A percentile compares a stretch with the other conserved stretches of the same genome.
phyloP scores from a whole-genome alignment of 176 grass and related monocot species.

The Avena insularis region DNA sequence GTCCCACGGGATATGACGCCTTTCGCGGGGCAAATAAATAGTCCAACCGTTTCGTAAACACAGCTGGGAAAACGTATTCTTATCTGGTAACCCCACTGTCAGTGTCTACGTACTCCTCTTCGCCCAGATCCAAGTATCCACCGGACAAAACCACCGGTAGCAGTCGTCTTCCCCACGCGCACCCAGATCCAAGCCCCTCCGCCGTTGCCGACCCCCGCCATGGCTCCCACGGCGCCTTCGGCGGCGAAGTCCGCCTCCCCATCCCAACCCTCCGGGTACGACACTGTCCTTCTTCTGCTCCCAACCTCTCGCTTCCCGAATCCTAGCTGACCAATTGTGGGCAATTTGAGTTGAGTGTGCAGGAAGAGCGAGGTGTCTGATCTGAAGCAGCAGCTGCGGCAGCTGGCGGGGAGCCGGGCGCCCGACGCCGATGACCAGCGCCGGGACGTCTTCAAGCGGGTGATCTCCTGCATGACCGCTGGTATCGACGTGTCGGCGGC shows the following conservation, averaged over 20 bases:
- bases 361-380: conserved; percentile 98
- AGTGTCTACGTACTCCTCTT: neutral
- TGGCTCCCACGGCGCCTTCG: conserved; percentile 72
- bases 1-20: neutral
- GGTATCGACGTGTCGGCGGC: conserved; percentile 96
- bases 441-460: conserved; percentile 93
- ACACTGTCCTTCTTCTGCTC: neutral
- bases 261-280: conserved; percentile 84
- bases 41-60: neutral
- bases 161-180: conserved; percentile 43
- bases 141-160: conserved; percentile 35
- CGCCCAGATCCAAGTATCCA: conserved; percentile 52
- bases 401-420: conserved; percentile 86
- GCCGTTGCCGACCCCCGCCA: conserved; percentile 50
- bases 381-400: conserved; percentile 95
- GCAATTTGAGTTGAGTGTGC: conserved; percentile 28
- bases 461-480: conserved; percentile 99
- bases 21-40: neutral
- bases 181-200: conserved; percentile 46
- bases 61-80: neutral
- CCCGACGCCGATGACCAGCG: conserved; percentile 83
- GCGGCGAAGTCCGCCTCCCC: conserved; percentile 85
- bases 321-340: conserved; percentile 42
- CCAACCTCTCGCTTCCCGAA: conserved; percentile 12
- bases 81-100: neutral